Conservation (phyloP, 495 filamentous ascomycete genomes). For the Podospora fimiseda region DNA sequence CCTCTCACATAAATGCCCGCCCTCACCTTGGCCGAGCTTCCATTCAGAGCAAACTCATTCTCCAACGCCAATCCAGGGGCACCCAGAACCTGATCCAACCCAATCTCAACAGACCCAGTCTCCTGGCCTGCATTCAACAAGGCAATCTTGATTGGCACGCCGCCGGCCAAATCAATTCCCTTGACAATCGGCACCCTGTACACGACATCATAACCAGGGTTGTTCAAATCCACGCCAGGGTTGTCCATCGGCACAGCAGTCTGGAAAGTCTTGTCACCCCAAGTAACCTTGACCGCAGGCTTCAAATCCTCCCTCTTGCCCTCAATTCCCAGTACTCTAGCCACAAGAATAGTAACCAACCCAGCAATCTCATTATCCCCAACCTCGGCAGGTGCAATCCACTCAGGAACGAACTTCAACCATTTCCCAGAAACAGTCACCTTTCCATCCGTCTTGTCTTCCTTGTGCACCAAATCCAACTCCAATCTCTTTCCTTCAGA, state of each 20-base stretch:
- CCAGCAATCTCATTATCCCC: conserved; percentile 23
- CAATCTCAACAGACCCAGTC: conserved; percentile 28
- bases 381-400: conserved; percentile 21
- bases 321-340: conserved; percentile 26
- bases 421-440: conserved; percentile 29
- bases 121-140: conserved; percentile 32
- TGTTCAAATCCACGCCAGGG: conserved; percentile 36
- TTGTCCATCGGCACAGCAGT: conserved; percentile 32
- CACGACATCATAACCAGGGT: conserved; percentile 35
- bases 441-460: conserved; percentile 22
- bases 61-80: conserved; percentile 27
- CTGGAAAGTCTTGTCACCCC: conserved; percentile 29
- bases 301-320: conserved; percentile 31
- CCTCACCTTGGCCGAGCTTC: not conserved
- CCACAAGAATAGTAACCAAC: conserved; percentile 30
- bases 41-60: conserved; percentile 30
- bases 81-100: conserved; percentile 29
- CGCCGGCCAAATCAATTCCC: conserved; percentile 23
- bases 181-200: conserved; percentile 29
- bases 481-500: conserved; percentile 27
- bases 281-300: conserved; percentile 36
- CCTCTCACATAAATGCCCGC: not conserved
- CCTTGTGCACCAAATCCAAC: conserved; percentile 29
- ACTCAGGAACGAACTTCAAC: conserved; percentile 28
- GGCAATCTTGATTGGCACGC: conserved; percentile 23